Conservation (phyloP, 164 flowering plant species). For the Vitis cinerea region DNA sequence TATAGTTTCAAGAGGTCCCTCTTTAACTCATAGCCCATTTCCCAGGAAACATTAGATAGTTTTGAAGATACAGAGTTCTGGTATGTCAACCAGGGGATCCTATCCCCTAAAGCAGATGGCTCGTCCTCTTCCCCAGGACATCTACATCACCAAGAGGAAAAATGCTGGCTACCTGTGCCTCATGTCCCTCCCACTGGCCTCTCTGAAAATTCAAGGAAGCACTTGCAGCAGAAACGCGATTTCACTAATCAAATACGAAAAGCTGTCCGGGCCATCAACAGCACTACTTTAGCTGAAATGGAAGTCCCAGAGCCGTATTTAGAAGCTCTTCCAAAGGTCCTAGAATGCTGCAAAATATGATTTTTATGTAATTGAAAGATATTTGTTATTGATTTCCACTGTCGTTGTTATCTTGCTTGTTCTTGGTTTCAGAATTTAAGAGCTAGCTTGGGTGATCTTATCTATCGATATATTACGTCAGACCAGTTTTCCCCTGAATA, state of each 20-base stretch:
- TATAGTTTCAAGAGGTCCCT: not conserved
- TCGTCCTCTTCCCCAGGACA: too few relatives aligned
- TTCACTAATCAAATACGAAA: slow-evolving; percentile 32
- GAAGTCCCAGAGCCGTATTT: slow-evolving; percentile 29
- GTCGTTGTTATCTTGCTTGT: too few relatives aligned
- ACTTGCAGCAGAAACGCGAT: slow-evolving; percentile 24
- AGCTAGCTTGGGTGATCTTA: slow-evolving; percentile 26
- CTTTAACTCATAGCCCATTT: not conserved
- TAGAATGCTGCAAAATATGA: too few relatives aligned
- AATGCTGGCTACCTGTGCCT: slow-evolving; percentile 42
- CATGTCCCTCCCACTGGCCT: slow-evolving; percentile 30
- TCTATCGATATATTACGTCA: slow-evolving; percentile 19
- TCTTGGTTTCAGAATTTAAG: slow-evolving; percentile 26
- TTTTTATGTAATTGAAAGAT: too few relatives aligned
- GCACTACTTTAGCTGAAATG: slow-evolving; percentile 29
- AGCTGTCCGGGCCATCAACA: slow-evolving; percentile 34
- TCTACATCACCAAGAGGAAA: slow-evolving; percentile 13
- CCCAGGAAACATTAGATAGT: slow-evolving; percentile 13
- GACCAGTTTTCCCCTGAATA: slow-evolving; percentile 31
- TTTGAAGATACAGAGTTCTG: slow-evolving; percentile 12
- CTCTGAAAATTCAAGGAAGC: slow-evolving; percentile 17
- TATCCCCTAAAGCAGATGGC: too few relatives aligned
- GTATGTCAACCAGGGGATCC: slow-evolving; percentile 7
- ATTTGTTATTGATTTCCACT: too few relatives aligned
- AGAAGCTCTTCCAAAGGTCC: slow-evolving; percentile 36